Evolutionary conservation across 2,329 filamentous ascomycete species (phyloP).

Genomic region (Hypocreales sp.): DNA sequence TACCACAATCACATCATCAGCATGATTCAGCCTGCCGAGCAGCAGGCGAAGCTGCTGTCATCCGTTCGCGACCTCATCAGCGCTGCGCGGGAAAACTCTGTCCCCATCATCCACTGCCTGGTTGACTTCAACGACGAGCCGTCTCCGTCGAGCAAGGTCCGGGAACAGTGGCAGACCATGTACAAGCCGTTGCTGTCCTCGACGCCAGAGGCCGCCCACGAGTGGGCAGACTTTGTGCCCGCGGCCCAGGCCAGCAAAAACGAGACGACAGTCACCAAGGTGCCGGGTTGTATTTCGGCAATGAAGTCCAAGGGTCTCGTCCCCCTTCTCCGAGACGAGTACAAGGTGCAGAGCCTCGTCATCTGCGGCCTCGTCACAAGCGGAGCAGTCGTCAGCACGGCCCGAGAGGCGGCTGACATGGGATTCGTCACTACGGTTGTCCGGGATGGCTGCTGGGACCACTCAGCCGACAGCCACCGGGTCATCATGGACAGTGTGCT

Average conservation of each 20-base stretch:
- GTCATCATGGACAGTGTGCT: conserved; percentile 2
- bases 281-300: conserved; percentile 4
- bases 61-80: conserved; percentile 2
- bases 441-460: conserved; percentile 4
- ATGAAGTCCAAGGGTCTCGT: conserved; percentile 2
- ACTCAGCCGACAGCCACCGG: conserved; percentile 1
- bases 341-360: conserved; percentile 2
- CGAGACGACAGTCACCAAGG: conserved; percentile 2
- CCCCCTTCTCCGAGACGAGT: conserved; percentile 1
- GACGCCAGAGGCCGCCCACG: conserved; percentile 1
- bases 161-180: conserved; percentile 2
- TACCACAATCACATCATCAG: conserved; percentile 4
- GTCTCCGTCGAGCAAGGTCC: conserved; percentile 2
- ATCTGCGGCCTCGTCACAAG: conserved; percentile 5
- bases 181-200: conserved; percentile 3
- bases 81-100: conserved; percentile 2
- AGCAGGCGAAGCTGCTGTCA: conserved; percentile 1
- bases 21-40: conserved; percentile 3
- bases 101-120: conserved; percentile 4
- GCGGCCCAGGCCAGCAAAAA: neutral
- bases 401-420: conserved; percentile 5
- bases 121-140: conserved; percentile 3
- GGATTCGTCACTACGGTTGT: conserved; percentile 5
- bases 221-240: neutral
- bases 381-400: conserved; percentile 5